Evolutionary conservation across 129 eudicot genomes (phyloP).

Genomic region (Daucus carota): DNA sequence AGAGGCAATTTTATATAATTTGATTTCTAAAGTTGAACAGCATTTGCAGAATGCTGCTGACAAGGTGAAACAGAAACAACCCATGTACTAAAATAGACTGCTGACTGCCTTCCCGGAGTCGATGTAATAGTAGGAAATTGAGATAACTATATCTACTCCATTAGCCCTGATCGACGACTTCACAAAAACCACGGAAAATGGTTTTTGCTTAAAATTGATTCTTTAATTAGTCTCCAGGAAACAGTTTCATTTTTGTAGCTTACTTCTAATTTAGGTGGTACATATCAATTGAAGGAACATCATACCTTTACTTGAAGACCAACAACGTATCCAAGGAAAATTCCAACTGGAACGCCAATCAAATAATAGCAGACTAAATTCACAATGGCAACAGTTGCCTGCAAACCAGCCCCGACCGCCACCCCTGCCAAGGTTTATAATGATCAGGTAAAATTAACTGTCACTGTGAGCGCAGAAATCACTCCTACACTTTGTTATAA

Average conservation of each 20-base stretch:
- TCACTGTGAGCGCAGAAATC: neutral
- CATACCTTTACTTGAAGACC: constrained; percentile 59
- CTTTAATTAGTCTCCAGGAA: neutral
- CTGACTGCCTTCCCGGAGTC: no score
- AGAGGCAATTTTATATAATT: neutral
- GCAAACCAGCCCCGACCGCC: constrained; percentile 80
- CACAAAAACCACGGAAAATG: no score
- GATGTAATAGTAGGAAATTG: no score
- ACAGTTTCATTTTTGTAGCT: neutral
- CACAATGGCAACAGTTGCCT: constrained; percentile 48
- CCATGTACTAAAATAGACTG: neutral
- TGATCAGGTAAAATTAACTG: neutral
- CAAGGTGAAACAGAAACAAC: neutral
- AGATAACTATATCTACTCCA: no score
- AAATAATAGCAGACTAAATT: constrained; percentile 54
- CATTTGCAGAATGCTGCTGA: neutral
- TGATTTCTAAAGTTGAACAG: neutral
- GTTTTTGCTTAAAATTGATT: no score
- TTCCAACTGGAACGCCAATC: constrained; percentile 68
- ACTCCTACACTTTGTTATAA: neutral
- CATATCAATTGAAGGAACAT: neutral
- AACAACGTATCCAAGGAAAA: constrained; percentile 54
- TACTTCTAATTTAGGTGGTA: neutral
- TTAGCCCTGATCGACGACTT: no score
- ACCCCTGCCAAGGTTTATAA: constrained; percentile 43